Percentiles rank a stretch among this genome's conserved stretches.
Conservation (phyloP, 192 early-diverging fungal species). For the Gonapodya prolifera region DNA sequence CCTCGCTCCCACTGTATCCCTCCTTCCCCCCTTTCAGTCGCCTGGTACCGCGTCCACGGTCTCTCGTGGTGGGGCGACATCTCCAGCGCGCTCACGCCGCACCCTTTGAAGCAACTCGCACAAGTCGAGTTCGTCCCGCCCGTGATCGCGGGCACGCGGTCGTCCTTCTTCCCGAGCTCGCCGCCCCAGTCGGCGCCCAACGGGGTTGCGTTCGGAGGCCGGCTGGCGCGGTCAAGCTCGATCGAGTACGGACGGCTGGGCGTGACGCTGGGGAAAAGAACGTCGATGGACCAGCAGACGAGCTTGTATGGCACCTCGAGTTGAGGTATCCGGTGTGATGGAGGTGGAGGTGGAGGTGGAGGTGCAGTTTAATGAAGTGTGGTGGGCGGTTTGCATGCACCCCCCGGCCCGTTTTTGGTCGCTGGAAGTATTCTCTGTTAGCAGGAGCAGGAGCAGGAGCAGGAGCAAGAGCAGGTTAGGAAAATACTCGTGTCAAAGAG, state of each 20-base stretch:
- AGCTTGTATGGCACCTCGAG: background rate
- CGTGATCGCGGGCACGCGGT: slow-evolving; percentile 80
- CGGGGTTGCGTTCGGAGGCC: background rate
- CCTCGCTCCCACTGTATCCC: background rate
- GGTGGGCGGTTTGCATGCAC: no score
- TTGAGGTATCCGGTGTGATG: no score
- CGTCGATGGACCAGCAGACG: background rate
- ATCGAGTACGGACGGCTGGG: background rate
- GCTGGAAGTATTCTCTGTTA: no score
- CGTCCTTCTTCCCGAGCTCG: slow-evolving; percentile 42
- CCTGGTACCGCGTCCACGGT: slow-evolving; percentile 36
- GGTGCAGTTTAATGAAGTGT: no score
- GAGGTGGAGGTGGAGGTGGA: no score
- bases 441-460: no score
- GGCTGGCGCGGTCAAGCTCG: background rate
- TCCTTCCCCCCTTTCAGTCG: slow-evolving; percentile 19
- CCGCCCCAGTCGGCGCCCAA: background rate
- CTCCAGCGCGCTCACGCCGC: slow-evolving; percentile 35
- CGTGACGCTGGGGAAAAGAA: background rate
- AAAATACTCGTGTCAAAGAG: no score
- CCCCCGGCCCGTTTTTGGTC: no score
- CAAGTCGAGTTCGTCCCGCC: slow-evolving; percentile 71
- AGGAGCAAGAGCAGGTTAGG: no score
- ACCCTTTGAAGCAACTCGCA: slow-evolving; percentile 26
- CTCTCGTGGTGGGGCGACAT: slow-evolving; percentile 49